Conservation (phyloP, 2,329 filamentous ascomycete genomes). For the Dactylonectria estremocensis region DNA sequence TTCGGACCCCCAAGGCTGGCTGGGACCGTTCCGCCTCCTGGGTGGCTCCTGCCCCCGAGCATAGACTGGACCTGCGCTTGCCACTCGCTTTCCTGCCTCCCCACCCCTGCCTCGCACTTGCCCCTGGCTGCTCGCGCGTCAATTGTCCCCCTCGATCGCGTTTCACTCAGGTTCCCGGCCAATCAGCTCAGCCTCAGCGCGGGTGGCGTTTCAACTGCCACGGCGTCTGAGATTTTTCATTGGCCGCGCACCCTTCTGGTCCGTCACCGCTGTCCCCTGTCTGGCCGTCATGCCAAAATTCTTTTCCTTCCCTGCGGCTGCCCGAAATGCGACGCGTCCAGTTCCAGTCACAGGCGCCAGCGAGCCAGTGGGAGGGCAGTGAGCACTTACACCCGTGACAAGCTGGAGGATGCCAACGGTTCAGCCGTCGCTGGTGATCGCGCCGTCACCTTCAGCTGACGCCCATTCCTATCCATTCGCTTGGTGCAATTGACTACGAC, state of each 20-base stretch:
- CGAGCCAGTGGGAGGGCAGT: slow-evolving; percentile 35
- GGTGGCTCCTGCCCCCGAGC: neutral
- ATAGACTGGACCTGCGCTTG: slow-evolving; percentile 8
- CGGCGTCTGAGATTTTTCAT: slow-evolving; percentile 29
- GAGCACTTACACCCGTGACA: slow-evolving; percentile 37
- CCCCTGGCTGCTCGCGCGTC: slow-evolving; percentile 36
- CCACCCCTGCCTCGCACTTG: slow-evolving; percentile 8
- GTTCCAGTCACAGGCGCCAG: slow-evolving; percentile 27
- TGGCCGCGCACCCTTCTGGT: slow-evolving; percentile 29
- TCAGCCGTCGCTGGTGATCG: slow-evolving; percentile 16
- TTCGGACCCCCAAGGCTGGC: neutral
- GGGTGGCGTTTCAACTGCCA: slow-evolving; percentile 43
- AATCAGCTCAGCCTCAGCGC: slow-evolving; percentile 37
- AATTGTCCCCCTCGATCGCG: slow-evolving; percentile 27
- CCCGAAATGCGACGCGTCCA: slow-evolving; percentile 5
- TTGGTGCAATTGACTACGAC: slow-evolving; percentile 14
- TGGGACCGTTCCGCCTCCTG: neutral
- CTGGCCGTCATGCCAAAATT: slow-evolving; percentile 27
- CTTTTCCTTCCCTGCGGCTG: slow-evolving; percentile 12
- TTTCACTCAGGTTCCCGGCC: slow-evolving; percentile 46
- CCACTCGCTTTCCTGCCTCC: slow-evolving; percentile 19
- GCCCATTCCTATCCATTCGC: slow-evolving; percentile 15
- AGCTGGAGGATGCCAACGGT: neutral
- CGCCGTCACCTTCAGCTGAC: slow-evolving; percentile 19
- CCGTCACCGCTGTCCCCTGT: slow-evolving; percentile 37